Percentiles rank a stretch among this genome's conserved stretches.
Evolutionary conservation across 805 yeast species (phyloP).

Genomic region (Nakazawaea anatomiae): DNA sequence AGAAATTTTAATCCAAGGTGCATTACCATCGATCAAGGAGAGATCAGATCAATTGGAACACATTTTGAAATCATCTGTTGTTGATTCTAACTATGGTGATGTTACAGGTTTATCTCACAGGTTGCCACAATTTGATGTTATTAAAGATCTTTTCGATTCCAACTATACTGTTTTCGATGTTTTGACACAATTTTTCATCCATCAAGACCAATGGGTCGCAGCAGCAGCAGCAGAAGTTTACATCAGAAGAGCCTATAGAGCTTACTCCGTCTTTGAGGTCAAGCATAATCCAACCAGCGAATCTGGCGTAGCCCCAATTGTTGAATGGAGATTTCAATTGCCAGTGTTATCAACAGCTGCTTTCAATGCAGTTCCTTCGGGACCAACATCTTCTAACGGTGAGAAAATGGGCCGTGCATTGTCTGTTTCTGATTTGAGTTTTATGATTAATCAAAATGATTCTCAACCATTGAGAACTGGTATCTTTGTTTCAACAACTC

Average conservation of each 20-base stretch:
- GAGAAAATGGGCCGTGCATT: conserved; percentile 70
- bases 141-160: conserved; percentile 92
- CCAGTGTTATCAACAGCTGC: conserved; percentile 70
- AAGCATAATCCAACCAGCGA: conserved; percentile 49
- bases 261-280: conserved; percentile 81
- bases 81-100: conserved; percentile 86
- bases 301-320: conserved; percentile 50
- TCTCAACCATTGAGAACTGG: conserved; percentile 78
- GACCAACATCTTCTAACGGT: conserved; percentile 22
- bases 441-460: conserved; percentile 64
- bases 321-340: conserved; percentile 85
- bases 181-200: conserved; percentile 81
- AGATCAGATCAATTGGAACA: conserved; percentile 97
- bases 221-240: conserved; percentile 97
- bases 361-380: conserved; percentile 60
- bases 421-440: conserved; percentile 88
- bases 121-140: conserved; percentile 72
- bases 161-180: conserved; percentile 96
- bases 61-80: conserved; percentile 77
- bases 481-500: conserved; percentile 72
- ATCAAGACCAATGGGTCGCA: conserved; percentile 80
- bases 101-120: conserved; percentile 64
- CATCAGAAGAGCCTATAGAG: conserved; percentile 94
- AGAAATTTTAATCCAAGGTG: conserved; percentile 93
- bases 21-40: conserved; percentile 93